Percentiles rank a stretch among this genome's conserved stretches.
These are phyloP conservation scores for Xylariales sp. DNA, from an alignment of 2,329 filamentous ascomycete genomes.

Conservation along the genomic window DNA sequence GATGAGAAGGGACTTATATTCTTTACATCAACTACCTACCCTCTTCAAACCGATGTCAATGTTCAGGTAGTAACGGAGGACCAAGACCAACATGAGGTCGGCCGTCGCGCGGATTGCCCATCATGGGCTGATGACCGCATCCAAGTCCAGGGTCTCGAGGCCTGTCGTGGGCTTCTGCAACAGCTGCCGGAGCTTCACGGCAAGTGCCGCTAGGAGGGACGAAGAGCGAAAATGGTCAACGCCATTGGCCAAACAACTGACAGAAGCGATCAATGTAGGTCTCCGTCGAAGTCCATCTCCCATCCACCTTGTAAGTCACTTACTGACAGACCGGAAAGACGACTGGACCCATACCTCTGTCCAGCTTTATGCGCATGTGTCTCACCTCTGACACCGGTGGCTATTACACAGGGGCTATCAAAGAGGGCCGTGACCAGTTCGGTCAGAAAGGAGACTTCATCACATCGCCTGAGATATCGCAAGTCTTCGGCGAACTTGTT, in stretches of 20 bases:
- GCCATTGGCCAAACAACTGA: constrained; percentile 80
- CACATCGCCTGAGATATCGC: constrained; percentile 95
- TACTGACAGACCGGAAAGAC: constrained; percentile 31
- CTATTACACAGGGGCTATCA: constrained; percentile 80
- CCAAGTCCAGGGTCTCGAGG: constrained; percentile 13
- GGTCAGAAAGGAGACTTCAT: constrained; percentile 93
- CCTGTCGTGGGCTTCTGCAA: constrained; percentile 11
- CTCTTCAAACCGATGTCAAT: too few species aligned
- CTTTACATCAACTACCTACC: too few species aligned
- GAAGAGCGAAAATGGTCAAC: constrained; percentile 76
- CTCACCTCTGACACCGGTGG: constrained; percentile 85
- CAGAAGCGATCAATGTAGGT: constrained; percentile 76
- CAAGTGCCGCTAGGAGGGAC: constrained; percentile 21
- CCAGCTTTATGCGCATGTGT: constrained; percentile 97
- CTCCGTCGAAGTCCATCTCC: too few species aligned
- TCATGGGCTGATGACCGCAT: constrained; percentile 17
- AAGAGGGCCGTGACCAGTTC: constrained; percentile 74
- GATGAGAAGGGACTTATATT: too few species aligned
- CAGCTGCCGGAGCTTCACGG: constrained; percentile 22
- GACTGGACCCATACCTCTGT: constrained; percentile 86
- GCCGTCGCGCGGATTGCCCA: constrained; percentile 16
- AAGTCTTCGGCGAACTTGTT: constrained; percentile 91
- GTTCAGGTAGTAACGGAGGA: not conserved
- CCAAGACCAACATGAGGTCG: constrained; percentile 20
- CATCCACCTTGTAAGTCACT: too few species aligned